Percentiles rank a stretch among this genome's conserved stretches.
Evolutionary conservation across 2,329 filamentous ascomycete genomes (phyloP).

Genomic region (Dothidotthia symphoricarpi): DNA sequence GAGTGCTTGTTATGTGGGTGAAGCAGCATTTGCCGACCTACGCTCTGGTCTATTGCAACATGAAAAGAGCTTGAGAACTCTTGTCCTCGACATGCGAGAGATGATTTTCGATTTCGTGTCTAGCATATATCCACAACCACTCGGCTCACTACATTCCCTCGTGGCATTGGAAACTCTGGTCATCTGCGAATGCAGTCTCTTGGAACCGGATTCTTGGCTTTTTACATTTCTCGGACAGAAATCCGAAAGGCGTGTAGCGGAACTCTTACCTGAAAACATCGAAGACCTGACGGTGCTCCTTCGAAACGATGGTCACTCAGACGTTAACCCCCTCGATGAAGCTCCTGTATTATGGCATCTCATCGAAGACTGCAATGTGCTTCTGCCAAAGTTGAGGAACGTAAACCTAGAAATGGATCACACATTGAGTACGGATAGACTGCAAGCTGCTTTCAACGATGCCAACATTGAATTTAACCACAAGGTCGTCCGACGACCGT

Average conservation of each 20-base stretch:
- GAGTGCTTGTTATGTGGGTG: conserved; percentile 6
- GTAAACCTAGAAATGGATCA: neutral
- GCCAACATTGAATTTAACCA: neutral
- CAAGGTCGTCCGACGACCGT: too few relatives aligned
- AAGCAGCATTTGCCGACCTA: conserved; percentile 7
- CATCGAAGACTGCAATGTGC: conserved; percentile 4
- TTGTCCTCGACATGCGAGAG: conserved; percentile 16
- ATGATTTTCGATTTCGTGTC: neutral
- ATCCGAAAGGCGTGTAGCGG: too few relatives aligned
- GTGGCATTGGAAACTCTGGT: conserved; percentile 7
- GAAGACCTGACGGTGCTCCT: conserved; percentile 10
- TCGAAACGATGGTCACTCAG: neutral
- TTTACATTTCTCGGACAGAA: conserved; percentile 3
- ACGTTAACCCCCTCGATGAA: conserved; percentile 1
- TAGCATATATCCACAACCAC: neutral
- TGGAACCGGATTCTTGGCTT: neutral
- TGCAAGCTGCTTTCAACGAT: neutral
- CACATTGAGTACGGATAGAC: neutral
- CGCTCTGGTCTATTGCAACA: conserved; percentile 13
- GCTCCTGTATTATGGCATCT: conserved; percentile 6
- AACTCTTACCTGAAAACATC: conserved; percentile 12
- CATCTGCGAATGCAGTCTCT: conserved; percentile 13
- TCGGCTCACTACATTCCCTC: conserved; percentile 14
- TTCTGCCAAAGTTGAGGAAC: conserved; percentile 5
- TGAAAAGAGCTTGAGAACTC: conserved; percentile 13